Percentiles rank a stretch among this genome's conserved stretches.
Evolutionary conservation across 257 asterid genomes (phyloP).

Genomic region (Salvia rosmarinus): DNA sequence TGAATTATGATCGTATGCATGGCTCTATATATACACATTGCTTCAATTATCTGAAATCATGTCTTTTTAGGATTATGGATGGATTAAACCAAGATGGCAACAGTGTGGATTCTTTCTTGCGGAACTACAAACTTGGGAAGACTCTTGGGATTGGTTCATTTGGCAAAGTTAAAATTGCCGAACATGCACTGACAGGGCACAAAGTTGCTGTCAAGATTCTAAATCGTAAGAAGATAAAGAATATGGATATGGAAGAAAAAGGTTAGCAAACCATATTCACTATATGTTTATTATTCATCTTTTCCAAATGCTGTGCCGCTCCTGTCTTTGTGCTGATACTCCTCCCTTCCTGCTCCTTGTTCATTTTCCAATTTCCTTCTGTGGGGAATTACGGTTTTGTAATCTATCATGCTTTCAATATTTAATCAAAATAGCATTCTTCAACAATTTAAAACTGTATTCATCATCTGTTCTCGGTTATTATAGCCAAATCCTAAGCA

Average conservation of each 20-base stretch:
- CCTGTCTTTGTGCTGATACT: neutral
- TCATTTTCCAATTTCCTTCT: neutral
- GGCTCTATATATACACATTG: neutral
- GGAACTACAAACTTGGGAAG: conserved; percentile 88
- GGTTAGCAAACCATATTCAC: conserved; percentile 51
- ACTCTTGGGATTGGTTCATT: conserved; percentile 92
- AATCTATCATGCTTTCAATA: conserved; percentile 3
- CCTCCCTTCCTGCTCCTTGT: too few species aligned
- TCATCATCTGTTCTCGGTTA: neutral
- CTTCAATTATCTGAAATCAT: conserved; percentile 7
- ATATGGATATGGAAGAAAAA: conserved; percentile 95
- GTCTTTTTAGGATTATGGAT: conserved; percentile 57
- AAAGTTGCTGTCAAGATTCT: conserved; percentile 93
- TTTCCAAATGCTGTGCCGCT: conserved; percentile 19
- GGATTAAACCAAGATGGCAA: conserved; percentile 64
- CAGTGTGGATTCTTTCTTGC: conserved; percentile 66
- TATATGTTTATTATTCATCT: conserved; percentile 44
- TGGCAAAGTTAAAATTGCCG: conserved; percentile 89
- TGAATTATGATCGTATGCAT: conserved; percentile 13
- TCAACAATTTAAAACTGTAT: conserved; percentile 1
- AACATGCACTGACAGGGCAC: conserved; percentile 77
- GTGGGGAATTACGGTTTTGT: neutral
- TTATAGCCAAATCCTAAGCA: neutral
- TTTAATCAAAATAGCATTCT: neutral
- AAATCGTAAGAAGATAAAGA: conserved; percentile 80